Evolutionary conservation across 129 eudicot genomes (phyloP), one percentile per base, ranked within the genome.

Genomic region (Logfia minima): DNA sequence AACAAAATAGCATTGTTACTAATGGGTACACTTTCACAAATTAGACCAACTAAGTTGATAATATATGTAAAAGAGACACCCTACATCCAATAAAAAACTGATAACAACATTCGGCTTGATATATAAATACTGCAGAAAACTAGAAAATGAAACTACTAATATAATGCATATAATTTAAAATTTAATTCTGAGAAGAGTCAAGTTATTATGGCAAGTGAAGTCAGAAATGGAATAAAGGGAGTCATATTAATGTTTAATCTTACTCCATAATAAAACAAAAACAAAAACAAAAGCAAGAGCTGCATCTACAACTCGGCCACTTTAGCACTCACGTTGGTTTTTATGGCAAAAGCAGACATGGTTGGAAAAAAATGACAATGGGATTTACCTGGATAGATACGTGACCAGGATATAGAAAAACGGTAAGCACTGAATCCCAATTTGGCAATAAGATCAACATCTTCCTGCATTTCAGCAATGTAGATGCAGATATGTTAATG

Each of bases 341-440:
- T 23, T 23, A 68, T 39, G 19, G 29, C 24, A 56, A 77, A 43
- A 68, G 28, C 56, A 63, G 31, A 58, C 63, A 66, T 76, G 18
- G 5, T 53, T 68, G 14, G 64, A 70, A 19, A 59, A 13, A 8
- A 2, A 39, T n/a, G 29, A 19, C 13, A n/a, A 66, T 6, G 31
- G 18, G 16, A n/a, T 29, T 80, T 87, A 86, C 96, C 96, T 64
- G 93, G 90, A 82, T 82, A 90, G 65, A 90, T 90, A 48, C 96
- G 96, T 78, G 88, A 79, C 96, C 96, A 90, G 34, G 96, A 88
- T 79, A 90, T 83, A 22, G 96, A 90, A 83, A 90, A 90, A 17
- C 96, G 86, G 64, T 90, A 86, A 41, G 93, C 88, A 65, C 84
- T 66, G 80, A 90, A 88, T 64, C 96, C 93, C 88, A 90, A 68